Base-by-base conservation (phyloP, 2,329 filamentous ascomycete genomes). In the Microascus cirrosus region DNA sequence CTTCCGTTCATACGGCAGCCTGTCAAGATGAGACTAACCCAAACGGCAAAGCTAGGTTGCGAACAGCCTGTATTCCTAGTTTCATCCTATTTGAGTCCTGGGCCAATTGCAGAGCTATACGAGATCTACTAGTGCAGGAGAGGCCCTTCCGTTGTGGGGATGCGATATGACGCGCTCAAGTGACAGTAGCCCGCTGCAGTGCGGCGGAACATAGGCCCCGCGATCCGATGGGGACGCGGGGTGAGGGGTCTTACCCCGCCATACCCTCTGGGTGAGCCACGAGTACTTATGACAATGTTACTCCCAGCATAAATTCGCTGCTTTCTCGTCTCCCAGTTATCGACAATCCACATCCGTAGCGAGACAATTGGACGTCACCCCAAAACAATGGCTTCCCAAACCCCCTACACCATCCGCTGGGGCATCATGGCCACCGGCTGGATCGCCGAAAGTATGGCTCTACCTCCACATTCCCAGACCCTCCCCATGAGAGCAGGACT, bases 401-500 rank as follows among this genome's bases (percentile, higher is more conserved):
- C 60, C 57, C 75, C 79, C 4, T 77, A 73, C 63, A 78, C 74
- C 52, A 60, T 81, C 58, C 77, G 73, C 71, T 84, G 81, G 81
- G 81, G 81, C 63, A 83, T 84, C 67, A 72, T 84, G 72, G 81
- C 81, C 68, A 84, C 81, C 1, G 81, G 80, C 57, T 73, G 78
- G 63, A 83, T 84, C 65, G 81, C 81, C 50, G 73, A 80, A 66
- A 77, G 80, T 82, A 61, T 42, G 18, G 13, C 15, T 12, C 35
- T 11, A 54, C 25, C n/a, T n/a, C n/a, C n/a, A n/a, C n/a, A n/a
- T n/a, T n/a, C n/a, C n/a, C n/a, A n/a, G n/a, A n/a, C n/a, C n/a
- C n/a, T n/a, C n/a, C 20, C 24, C 32, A 28, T 45, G 1, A 15
- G 15, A 45, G 15, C 39, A 15, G 39, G 15, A 7, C 20, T 20